phyloP scores from a whole-genome alignment of 2,329 filamentous ascomycete species.

The Cladosporium sp. region DNA sequence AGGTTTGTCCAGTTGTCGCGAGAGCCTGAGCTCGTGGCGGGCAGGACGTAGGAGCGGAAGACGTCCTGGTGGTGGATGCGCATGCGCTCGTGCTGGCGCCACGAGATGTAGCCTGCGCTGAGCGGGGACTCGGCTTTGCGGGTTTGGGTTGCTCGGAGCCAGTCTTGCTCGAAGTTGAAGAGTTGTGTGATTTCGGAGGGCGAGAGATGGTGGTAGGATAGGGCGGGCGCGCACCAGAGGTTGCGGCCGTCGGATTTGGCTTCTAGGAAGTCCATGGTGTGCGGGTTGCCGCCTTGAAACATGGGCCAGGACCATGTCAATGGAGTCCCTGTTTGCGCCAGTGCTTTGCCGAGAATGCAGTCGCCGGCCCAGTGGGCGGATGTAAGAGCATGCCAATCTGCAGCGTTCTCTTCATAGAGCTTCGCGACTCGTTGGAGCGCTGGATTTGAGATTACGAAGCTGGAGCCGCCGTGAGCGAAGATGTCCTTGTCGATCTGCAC shows the following conservation, averaged over 20 bases:
- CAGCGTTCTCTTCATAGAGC: constrained; percentile 37
- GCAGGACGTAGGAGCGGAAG: constrained; percentile 25
- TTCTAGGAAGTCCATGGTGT: constrained; percentile 22
- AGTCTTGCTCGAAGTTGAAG: constrained; percentile 21
- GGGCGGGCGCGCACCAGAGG: constrained; percentile 21
- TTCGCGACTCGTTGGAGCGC: constrained; percentile 44
- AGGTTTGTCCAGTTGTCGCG: constrained; percentile 27
- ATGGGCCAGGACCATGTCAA: constrained; percentile 22
- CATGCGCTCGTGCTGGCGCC: background rate
- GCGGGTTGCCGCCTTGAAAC: constrained; percentile 24
- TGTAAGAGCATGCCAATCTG: constrained; percentile 32
- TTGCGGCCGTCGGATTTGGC: constrained; percentile 6
- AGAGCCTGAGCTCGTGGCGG: constrained; percentile 17
- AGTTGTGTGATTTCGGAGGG: constrained; percentile 15
- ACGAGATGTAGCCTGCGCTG: background rate
- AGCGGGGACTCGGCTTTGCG: background rate
- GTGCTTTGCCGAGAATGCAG: constrained; percentile 18
- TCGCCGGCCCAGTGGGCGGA: constrained; percentile 22
- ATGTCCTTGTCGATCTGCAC: constrained; percentile 48
- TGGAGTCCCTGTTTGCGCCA: constrained; percentile 14
- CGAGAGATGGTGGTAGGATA: constrained; percentile 22
- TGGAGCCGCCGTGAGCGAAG: constrained; percentile 52
- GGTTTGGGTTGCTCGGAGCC: constrained; percentile 2
- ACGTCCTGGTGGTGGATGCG: constrained; percentile 27
- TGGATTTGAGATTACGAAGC: constrained; percentile 49